A percentile compares a stretch with the other conserved stretches of the same genome.
Evolutionary conservation across 352 stramenopile species (phyloP).

Genomic region (Phytophthora megakarya): DNA sequence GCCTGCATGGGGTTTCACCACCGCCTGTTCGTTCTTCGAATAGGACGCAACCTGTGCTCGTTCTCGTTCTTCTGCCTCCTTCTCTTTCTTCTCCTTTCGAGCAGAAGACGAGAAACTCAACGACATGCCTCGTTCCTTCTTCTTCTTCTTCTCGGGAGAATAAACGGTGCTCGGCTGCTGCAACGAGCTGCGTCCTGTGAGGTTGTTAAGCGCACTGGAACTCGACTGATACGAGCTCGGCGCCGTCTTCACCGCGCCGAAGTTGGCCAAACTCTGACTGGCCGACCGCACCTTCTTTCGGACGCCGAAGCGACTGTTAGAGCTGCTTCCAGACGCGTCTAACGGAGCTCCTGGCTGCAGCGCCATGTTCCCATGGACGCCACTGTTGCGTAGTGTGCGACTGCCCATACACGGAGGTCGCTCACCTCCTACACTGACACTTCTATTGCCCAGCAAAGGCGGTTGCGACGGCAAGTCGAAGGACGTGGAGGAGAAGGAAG

Average conservation of each 20-base stretch:
- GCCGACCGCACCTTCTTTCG: constrained; percentile 21
- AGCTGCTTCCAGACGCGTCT: neutral
- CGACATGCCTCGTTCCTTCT: constrained; percentile 52
- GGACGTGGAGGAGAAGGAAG: constrained; percentile 32
- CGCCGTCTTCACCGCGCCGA: constrained; percentile 22
- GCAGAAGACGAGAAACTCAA: constrained; percentile 49
- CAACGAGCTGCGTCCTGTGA: constrained; percentile 2
- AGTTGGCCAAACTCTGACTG: constrained; percentile 28
- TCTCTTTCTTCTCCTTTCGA: constrained; percentile 40
- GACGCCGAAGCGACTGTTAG: constrained; percentile 11
- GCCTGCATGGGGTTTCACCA: constrained; percentile 51
- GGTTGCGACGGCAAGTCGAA: constrained; percentile 30
- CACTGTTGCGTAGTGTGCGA: constrained; percentile 30
- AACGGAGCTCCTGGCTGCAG: constrained; percentile 18
- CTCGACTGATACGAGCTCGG: constrained; percentile 28
- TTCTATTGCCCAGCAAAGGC: constrained; percentile 36
- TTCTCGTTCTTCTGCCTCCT: constrained; percentile 13
- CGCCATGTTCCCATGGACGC: constrained; percentile 34
- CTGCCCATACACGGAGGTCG: constrained; percentile 23
- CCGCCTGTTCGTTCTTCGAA: constrained; percentile 53
- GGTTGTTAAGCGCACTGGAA: constrained; percentile 23
- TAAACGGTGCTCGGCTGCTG: constrained; percentile 20
- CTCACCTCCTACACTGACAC: constrained; percentile 33
- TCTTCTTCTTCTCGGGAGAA: constrained; percentile 34
- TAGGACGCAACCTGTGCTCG: constrained; percentile 23